Conservation (phyloP, 441 rosid species). For the Populus trichocarpa region DNA sequence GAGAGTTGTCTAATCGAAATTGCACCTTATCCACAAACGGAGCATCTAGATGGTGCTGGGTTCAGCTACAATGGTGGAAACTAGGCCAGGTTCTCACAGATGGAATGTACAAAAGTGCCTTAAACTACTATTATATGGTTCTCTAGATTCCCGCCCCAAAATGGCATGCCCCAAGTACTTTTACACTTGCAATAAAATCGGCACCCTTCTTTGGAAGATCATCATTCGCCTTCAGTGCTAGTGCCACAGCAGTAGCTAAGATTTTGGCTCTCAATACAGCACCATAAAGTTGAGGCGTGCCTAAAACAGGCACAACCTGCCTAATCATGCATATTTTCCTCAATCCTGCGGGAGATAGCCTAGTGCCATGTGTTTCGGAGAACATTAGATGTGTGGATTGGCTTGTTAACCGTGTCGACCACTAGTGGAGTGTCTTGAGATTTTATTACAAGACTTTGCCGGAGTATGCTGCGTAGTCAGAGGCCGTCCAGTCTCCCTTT, state of each 20-base stretch:
- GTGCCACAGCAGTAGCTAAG: background rate
- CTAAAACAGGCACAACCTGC: background rate
- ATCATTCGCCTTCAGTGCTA: background rate
- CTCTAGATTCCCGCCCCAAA: background rate
- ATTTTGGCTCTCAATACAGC: background rate
- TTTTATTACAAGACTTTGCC: background rate
- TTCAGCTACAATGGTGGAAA: background rate
- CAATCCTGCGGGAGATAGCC: background rate
- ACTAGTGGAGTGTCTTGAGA: background rate
- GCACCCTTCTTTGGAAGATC: background rate
- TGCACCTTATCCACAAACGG: background rate
- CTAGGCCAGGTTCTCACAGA: background rate
- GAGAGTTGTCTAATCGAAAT: conserved; percentile 4
- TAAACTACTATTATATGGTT: background rate
- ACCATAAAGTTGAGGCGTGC: background rate
- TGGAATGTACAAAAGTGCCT: background rate
- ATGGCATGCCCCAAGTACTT: background rate
- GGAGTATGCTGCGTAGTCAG: background rate
- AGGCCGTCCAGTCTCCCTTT: no score
- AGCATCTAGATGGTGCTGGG: background rate
- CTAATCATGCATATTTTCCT: background rate
- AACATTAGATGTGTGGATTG: background rate
- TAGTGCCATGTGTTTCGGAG: background rate
- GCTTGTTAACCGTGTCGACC: background rate
- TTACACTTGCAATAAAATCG: background rate